Base-by-base conservation (phyloP, 331 rosid genomes). In the Cydonia oblonga region DNA sequence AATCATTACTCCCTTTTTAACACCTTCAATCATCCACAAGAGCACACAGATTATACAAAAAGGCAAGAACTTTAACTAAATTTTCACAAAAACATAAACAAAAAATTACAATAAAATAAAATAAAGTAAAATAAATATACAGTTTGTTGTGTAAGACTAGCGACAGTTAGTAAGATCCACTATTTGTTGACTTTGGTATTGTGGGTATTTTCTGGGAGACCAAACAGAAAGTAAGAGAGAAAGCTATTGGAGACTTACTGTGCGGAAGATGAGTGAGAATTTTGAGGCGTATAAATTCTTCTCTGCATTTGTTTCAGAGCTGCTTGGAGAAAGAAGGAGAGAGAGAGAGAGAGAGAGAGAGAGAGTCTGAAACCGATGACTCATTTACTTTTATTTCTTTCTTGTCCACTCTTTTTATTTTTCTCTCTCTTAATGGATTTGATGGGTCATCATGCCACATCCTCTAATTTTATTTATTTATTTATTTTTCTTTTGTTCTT, bases 221-320 rank as follows among this genome's bases (percentile, higher is more conserved):
- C 68, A 59, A 71, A 46, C 32, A 38, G 57, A 59, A 78, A 70
- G 70, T 28, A 16, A 18, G 75, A 40, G 76, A 8, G 76, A n/a
- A 72, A 72, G 32, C 60, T 42, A 72, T 12, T 66, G 32, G 54
- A 49, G 78, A 75, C 81, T 86, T 59, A 88, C 96, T 86, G 80
- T 75, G 77, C 20, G 81, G 24, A 72, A 58, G 64, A 18, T 72
- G 73, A 84, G 78, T 54, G 29, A 58, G 69, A 74, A 49, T 62
- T 58, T 67, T 33, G 79, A 59, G 51, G 78, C 3, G 68, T 53
- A 71, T 65, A 86, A 54, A 67, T 66, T 81, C 76, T 66, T 81
- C 77, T 85, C 86, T 77, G 83, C 92, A 86, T 90, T 87, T 85
- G 93, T 78, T 32, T 73, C 66, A 32, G 79, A 51, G 66, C 69